Conservation (phyloP, 2,329 filamentous ascomycete genomes). For the Cytospora mali region DNA sequence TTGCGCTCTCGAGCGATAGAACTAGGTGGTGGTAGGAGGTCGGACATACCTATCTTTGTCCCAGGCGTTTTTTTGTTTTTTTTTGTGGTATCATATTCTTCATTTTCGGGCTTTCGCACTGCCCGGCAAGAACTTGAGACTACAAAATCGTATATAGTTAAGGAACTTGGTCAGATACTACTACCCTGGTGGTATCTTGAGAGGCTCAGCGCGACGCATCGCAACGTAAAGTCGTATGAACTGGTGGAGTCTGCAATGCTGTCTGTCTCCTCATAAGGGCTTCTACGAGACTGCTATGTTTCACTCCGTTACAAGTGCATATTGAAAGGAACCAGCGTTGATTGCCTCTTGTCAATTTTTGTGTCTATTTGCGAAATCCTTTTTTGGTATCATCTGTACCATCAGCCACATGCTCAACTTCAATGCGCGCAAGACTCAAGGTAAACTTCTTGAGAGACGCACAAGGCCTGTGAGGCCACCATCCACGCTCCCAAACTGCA, state of each 20-base stretch:
- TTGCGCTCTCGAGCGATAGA: slow-evolving; percentile 45
- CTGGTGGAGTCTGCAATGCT: background rate
- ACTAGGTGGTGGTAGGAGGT: slow-evolving; percentile 42
- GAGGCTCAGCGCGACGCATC: slow-evolving; percentile 9
- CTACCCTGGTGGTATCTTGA: background rate
- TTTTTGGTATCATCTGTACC: slow-evolving; percentile 2
- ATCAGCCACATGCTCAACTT: background rate
- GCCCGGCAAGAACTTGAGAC: slow-evolving; percentile 3
- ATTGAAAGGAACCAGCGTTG: background rate
- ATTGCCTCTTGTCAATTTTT: background rate
- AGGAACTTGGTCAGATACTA: background rate
- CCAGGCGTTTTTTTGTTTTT: background rate
- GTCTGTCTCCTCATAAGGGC: background rate
- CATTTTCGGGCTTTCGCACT: slow-evolving; percentile 6
- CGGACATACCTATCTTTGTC: slow-evolving; percentile 45
- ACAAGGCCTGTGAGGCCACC: background rate
- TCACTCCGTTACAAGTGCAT: slow-evolving; percentile 2
- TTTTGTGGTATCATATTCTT: background rate
- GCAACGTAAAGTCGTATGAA: background rate
- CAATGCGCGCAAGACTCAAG: background rate
- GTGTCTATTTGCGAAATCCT: slow-evolving; percentile 10
- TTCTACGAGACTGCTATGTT: background rate
- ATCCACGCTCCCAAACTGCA: background rate
- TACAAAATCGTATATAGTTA: background rate
- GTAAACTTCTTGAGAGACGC: background rate